Evolutionary conservation across 768 basidiomycete species (phyloP).

Genomic region (Paxillus rubicundulus): DNA sequence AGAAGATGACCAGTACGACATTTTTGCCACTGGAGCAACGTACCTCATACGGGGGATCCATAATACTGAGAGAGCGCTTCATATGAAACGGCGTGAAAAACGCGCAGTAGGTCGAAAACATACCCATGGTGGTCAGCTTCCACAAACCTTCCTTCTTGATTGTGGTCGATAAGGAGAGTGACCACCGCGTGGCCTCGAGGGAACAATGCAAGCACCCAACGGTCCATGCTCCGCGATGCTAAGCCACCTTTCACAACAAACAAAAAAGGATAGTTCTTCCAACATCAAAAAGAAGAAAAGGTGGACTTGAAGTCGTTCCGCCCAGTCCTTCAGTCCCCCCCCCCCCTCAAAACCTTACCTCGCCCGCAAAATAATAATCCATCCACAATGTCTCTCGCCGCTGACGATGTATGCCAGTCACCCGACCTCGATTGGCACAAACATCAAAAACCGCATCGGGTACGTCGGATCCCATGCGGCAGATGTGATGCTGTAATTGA

Average conservation of each 20-base stretch:
- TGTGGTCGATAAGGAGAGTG: slow-evolving; percentile 20
- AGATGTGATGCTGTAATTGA: slow-evolving; percentile 24
- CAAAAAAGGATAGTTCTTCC: slow-evolving; percentile 20
- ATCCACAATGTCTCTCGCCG: slow-evolving; percentile 18
- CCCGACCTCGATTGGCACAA: slow-evolving; percentile 7
- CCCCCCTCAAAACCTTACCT: slow-evolving; percentile 8
- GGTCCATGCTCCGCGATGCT: slow-evolving; percentile 17
- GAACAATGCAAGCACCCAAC: slow-evolving; percentile 18
- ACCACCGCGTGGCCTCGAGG: slow-evolving; percentile 10
- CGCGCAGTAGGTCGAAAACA: slow-evolving; percentile 13
- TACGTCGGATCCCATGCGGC: slow-evolving; percentile 23
- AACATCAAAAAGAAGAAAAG: slow-evolving; percentile 22
- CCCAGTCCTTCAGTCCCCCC: slow-evolving; percentile 5
- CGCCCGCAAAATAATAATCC: background rate
- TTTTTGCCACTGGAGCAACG: slow-evolving; percentile 3
- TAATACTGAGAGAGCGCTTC: slow-evolving; percentile 12
- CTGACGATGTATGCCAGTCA: slow-evolving; percentile 8
- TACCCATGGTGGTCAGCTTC: slow-evolving; percentile 12
- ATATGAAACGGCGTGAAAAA: slow-evolving; percentile 23
- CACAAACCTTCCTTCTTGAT: slow-evolving; percentile 11
- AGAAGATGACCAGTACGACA: slow-evolving; percentile 4
- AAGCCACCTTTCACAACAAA: slow-evolving; percentile 32
- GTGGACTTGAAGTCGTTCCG: slow-evolving; percentile 1
- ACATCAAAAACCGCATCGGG: slow-evolving; percentile 9
- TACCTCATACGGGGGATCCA: slow-evolving; percentile 12